phyloP scores from a whole-genome alignment of 208 protist species.

The Lotmaria passim region DNA sequence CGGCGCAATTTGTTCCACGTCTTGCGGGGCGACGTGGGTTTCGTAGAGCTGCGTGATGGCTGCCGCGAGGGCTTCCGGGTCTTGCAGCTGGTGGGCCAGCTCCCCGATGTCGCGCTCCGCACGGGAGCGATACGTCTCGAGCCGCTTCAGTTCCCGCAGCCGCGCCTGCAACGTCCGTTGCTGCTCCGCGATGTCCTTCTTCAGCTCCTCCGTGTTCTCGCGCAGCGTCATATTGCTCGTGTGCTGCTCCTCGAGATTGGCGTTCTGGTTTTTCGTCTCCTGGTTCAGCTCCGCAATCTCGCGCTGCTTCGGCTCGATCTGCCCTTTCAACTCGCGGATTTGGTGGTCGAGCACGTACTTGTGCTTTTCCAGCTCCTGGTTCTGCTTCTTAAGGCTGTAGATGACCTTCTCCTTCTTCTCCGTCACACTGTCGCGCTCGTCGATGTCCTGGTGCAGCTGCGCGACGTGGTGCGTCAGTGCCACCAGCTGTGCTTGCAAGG shows the following conservation, averaged over 20 bases:
- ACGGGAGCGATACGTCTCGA: constrained; percentile 88
- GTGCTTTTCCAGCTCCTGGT: constrained; percentile 98
- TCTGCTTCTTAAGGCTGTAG: constrained; percentile 97
- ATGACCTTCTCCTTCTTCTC: constrained; percentile 97
- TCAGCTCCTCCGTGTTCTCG: constrained; percentile 88
- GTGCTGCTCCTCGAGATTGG: constrained; percentile 90
- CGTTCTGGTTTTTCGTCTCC: constrained; percentile 93
- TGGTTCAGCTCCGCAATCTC: constrained; percentile 92
- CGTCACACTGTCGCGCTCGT: constrained; percentile 94
- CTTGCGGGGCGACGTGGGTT: constrained; percentile 77
- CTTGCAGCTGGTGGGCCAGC: constrained; percentile 88
- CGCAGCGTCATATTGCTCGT: constrained; percentile 90
- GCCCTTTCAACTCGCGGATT: constrained; percentile 97
- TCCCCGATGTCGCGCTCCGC: constrained; percentile 84
- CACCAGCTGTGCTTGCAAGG: constrained; percentile 77
- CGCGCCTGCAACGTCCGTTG: constrained; percentile 82
- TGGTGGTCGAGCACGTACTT: constrained; percentile 98
- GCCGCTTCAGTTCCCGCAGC: constrained; percentile 83
- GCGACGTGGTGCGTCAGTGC: constrained; percentile 88
- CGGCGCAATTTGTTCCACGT: constrained; percentile 67
- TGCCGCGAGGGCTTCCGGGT: constrained; percentile 85
- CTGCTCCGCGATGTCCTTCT: constrained; percentile 89
- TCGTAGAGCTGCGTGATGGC: constrained; percentile 86
- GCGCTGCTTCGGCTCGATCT: constrained; percentile 97
- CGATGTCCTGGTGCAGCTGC: constrained; percentile 92